Evolutionary conservation across 345 rosid species (phyloP), one percentile per base, ranked within the genome.

Genomic region (Passiflora organensis): DNA sequence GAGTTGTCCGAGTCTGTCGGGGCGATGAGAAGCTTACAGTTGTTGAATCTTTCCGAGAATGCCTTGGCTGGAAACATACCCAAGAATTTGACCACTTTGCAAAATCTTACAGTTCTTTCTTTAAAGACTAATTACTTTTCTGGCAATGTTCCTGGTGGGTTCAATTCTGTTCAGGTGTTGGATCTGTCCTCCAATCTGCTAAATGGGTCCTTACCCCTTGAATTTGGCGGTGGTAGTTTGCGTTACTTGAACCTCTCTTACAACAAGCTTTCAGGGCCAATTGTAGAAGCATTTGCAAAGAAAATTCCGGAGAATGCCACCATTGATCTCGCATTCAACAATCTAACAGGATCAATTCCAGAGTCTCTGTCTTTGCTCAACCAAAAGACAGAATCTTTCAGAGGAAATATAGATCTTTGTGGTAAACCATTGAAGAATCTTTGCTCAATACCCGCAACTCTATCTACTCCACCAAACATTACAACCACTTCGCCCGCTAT

Each of bases 161-260:
- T 87, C 44, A 36, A 46, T 63, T 79, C 82, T 14, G 78, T 73
- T 39, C 64, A 78, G 22, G 77, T 77, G 17, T 65, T 88, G 19
- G 96, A 93, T 74, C 60, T 93, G 65, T 93, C 99, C 15, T 86
- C 94, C 4, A 91, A 91, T 71, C 79, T 84, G 51, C 74, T 91
- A 3, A 81, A 86, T 17, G 77, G 82, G 37, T 78, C 89, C 9
- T 75, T 91, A 10, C 94, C 96, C 15, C 13, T 37, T 19, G 80
- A 70, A 58, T 76, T 88, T 12, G 81, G 80, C 20, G 98, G 93
- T 6, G 71, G 21, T 18, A 69, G 50, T 64, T 53, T 91, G 65
- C 68, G 62, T 32, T 83, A 80, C 75, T 56, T 91, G 66, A 91
- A 82, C 57, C 24, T 87, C 15, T 91, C 98, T 46, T 81, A 71